Percentiles rank a stretch among this genome's conserved stretches.
These are phyloP conservation scores for Yarrowia divulgata DNA, from an alignment of 805 yeast genomes.

Conservation along the genomic window DNA sequence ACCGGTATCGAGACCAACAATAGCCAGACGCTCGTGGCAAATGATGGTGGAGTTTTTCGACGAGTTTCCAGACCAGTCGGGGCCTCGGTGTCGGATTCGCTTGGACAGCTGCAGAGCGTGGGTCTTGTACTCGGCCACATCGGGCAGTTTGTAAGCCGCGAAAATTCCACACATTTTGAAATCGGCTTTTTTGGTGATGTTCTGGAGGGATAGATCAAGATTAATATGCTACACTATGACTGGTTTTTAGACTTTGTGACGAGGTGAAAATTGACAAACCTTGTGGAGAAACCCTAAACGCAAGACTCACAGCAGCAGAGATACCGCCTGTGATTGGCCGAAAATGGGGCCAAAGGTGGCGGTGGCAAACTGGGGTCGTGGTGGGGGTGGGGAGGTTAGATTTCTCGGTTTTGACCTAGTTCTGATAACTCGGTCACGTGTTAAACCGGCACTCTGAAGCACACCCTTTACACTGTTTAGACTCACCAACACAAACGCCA, in stretches of 20 bases:
- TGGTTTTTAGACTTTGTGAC: neutral
- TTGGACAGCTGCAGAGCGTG: slow-evolving; percentile 90
- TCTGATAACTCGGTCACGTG: too few relatives aligned
- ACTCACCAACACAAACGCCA: too few relatives aligned
- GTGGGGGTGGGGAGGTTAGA: too few relatives aligned
- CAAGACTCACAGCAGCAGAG: too few relatives aligned
- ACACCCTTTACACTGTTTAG: too few relatives aligned
- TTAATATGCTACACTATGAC: neutral
- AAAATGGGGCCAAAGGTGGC: too few relatives aligned
- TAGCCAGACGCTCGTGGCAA: slow-evolving; percentile 95
- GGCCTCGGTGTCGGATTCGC: slow-evolving; percentile 97
- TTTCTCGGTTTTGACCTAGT: too few relatives aligned
- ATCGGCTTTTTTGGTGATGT: neutral
- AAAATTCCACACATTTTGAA: slow-evolving; percentile 93
- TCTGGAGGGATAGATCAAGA: too few relatives aligned
- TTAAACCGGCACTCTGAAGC: too few relatives aligned
- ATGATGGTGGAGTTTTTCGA: slow-evolving; percentile 80
- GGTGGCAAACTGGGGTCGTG: too few relatives aligned
- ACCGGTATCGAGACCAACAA: slow-evolving; percentile 96
- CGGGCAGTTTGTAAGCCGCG: slow-evolving; percentile 85
- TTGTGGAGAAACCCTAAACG: too few relatives aligned
- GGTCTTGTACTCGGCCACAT: slow-evolving; percentile 79
- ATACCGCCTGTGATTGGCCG: too few relatives aligned
- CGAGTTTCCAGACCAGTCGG: slow-evolving; percentile 96
- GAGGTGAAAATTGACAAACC: slow-evolving; percentile 5